Evolutionary conservation across 441 rosid genomes (phyloP), one percentile per base, ranked within the genome.

Genomic region (Adansonia rubrostipa): DNA sequence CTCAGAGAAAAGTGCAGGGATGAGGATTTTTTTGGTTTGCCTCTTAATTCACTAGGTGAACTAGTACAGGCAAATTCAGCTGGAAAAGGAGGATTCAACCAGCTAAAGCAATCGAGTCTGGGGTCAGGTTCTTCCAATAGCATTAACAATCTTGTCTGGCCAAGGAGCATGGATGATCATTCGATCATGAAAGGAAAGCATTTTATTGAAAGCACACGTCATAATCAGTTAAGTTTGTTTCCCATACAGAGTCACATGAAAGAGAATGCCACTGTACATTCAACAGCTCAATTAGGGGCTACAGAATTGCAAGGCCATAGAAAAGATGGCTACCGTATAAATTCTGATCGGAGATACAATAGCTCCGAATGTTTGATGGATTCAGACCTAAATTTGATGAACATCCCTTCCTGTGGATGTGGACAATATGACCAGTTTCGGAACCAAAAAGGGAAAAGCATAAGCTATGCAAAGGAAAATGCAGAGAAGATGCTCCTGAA

Each of bases 31-130:
- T 51, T 71, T 33, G 86, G 88, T 13, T 80, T 85, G 82, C 92
- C 91, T 70, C 88, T 90, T 3, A 83, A 88, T 84, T 80, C 89
- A 58, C 87, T 84, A 53, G 93, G 92, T 79, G 88, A 81, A 65
- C 87, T 90, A 45, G 84, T 85, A 36, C 86, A 82, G 56, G 73
- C 66, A 77, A 81, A 79, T 47, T 75, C 88, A 72, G 75, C 74
- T 36, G 77, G 74, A 17, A 71, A 74, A 70, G 70, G 60, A 78
- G 51, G 82, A 77, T 71, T 76, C 54, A 79, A 81, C 67, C 78
- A n/a, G 72, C 65, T 70, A 28, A 61, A 68, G 48, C 79, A 71
- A 62, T 73, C 74, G 4, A 57, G 48, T 73, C 71, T 81, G 53
- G 19, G n/a, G 11, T 60, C 82, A 15, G 84, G 82, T 79, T 75